Percentiles rank a stretch among this genome's conserved stretches.
These are phyloP conservation scores for Jaltomata sinuosa DNA, from an alignment of 257 asterid species.

Conservation along the genomic window DNA sequence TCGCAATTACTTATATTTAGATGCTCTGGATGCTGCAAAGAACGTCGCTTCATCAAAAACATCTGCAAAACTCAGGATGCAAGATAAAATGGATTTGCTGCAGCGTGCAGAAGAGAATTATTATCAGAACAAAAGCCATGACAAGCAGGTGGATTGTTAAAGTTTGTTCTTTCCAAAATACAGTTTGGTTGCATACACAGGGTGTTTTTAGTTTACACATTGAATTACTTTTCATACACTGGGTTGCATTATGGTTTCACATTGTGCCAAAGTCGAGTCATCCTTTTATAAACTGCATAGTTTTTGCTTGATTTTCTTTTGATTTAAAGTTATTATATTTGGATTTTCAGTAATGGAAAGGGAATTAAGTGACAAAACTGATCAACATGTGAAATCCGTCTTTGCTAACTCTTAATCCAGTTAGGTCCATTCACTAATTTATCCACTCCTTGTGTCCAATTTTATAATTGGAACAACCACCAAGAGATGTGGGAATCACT, in stretches of 20 bases:
- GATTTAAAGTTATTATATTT: neutral
- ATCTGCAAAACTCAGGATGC: constrained; percentile 32
- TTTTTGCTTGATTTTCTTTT: neutral
- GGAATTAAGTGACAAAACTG: neutral
- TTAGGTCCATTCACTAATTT: neutral
- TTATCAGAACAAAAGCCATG: constrained; percentile 38
- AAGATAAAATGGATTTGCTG: constrained; percentile 51
- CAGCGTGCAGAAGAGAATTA: constrained; percentile 82
- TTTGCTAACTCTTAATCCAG: neutral
- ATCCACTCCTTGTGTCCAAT: neutral
- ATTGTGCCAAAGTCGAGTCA: neutral
- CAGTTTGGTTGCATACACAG: constrained; percentile 1
- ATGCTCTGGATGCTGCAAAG: constrained; percentile 39
- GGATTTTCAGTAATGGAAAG: neutral
- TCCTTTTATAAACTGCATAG: neutral
- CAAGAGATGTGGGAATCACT: neutral
- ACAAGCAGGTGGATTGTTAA: constrained; percentile 38
- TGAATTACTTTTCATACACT: neutral
- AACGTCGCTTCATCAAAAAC: constrained; percentile 26
- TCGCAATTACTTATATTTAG: constrained; percentile 19
- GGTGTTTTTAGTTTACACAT: neutral
- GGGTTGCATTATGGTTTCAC: neutral
- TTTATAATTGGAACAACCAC: neutral
- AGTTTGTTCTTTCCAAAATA: neutral
- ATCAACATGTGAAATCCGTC: neutral